phyloP scores from a whole-genome alignment of 441 rosid species.

The Cnidoscolus chayamansa region DNA sequence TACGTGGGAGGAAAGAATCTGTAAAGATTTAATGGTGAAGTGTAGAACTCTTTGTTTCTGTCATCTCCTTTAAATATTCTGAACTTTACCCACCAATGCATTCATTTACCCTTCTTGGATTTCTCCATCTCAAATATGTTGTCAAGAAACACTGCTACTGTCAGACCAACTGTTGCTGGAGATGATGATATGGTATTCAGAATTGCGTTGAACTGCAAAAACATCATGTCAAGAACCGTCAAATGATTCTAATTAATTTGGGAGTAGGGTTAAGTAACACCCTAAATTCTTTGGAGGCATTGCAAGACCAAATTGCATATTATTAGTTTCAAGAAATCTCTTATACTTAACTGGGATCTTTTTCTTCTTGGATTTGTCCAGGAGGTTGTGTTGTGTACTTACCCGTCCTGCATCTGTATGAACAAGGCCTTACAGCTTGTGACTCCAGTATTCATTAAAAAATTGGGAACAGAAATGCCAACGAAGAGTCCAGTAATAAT shows the following conservation, averaged over 20 bases:
- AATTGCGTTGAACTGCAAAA: slow-evolving; percentile 82
- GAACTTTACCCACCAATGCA: slow-evolving; percentile 99
- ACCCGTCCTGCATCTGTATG: slow-evolving; percentile 90
- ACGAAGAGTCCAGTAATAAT: slow-evolving; percentile 82
- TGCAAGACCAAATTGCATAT: too few species aligned
- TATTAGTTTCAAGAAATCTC: too few species aligned
- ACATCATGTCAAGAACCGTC: too few species aligned
- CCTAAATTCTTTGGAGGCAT: too few species aligned
- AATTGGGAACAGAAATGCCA: slow-evolving; percentile 79
- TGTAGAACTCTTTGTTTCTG: slow-evolving; percentile 90
- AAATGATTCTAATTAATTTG: too few species aligned
- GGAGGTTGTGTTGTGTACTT: slow-evolving; percentile 9
- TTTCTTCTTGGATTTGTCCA: too few species aligned
- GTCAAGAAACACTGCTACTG: slow-evolving; percentile 77
- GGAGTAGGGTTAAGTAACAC: too few species aligned
- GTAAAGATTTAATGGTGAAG: slow-evolving; percentile 90
- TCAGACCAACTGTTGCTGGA: slow-evolving; percentile 78
- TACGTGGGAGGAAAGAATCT: slow-evolving; percentile 93
- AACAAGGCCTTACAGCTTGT: slow-evolving; percentile 76
- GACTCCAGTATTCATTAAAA: slow-evolving; percentile 67
- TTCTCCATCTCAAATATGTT: slow-evolving; percentile 84
- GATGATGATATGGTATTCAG: slow-evolving; percentile 85
- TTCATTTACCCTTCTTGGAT: slow-evolving; percentile 76
- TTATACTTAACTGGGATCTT: too few species aligned
- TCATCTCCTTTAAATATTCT: slow-evolving; percentile 89